These are phyloP conservation scores for Citrus trifoliata DNA, from an alignment of 345 rosid species.

Conservation along the genomic window DNA sequence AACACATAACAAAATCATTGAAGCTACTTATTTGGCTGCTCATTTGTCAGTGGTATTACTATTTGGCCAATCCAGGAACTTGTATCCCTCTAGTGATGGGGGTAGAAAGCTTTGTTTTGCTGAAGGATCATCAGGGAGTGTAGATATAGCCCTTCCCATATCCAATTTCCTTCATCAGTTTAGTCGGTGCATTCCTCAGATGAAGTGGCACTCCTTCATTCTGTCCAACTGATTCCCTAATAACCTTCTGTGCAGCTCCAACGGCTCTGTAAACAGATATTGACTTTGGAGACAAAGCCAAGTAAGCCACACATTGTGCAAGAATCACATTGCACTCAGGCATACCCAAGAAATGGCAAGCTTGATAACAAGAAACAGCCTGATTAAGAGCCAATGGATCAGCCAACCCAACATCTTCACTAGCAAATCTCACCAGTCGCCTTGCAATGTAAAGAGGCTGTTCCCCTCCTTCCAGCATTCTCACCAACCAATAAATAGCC, in stretches of 20 bases:
- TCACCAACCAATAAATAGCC: slow-evolving; percentile 74
- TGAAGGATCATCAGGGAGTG: slow-evolving; percentile 64
- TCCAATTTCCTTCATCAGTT: slow-evolving; percentile 74
- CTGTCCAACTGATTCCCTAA: slow-evolving; percentile 70
- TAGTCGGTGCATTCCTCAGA: slow-evolving; percentile 81
- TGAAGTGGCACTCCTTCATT: slow-evolving; percentile 87
- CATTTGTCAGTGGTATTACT: slow-evolving; percentile 12
- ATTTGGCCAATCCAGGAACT: slow-evolving; percentile 73
- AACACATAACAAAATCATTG: neutral
- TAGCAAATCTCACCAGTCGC: slow-evolving; percentile 76
- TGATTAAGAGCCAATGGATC: slow-evolving; percentile 76
- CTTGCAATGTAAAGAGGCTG: slow-evolving; percentile 85
- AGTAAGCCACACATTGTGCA: slow-evolving; percentile 74
- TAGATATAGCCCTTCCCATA: slow-evolving; percentile 78
- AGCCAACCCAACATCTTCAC: slow-evolving; percentile 83
- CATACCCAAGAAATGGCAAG: slow-evolving; percentile 85
- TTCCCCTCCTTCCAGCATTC: slow-evolving; percentile 88
- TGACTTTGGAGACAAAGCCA: slow-evolving; percentile 82
- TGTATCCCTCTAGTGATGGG: slow-evolving; percentile 56
- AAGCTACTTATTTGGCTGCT: neutral
- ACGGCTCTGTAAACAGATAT: slow-evolving; percentile 66
- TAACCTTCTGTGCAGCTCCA: slow-evolving; percentile 60
- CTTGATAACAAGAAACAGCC: slow-evolving; percentile 86
- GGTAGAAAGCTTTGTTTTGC: slow-evolving; percentile 58
- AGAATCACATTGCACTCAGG: slow-evolving; percentile 82